Percentiles rank a stretch among this genome's conserved stretches.
phyloP scores from a whole-genome alignment of 768 basidiomycete genomes.

The Macrolepiota dolichaula region DNA sequence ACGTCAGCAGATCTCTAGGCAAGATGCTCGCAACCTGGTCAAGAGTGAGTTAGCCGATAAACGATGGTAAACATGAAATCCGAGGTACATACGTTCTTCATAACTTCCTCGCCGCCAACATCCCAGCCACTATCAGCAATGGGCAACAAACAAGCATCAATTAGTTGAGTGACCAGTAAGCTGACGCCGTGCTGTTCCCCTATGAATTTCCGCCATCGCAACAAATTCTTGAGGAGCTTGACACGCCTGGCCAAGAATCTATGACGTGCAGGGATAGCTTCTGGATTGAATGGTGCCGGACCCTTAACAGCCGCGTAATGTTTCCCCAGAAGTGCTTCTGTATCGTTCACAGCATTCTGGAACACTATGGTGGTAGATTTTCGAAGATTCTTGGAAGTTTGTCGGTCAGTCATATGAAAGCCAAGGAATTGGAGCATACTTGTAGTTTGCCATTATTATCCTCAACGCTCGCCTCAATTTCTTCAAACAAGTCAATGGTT shows the following conservation, averaged over 20 bases:
- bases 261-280: slow-evolving; percentile 64
- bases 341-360: slow-evolving; percentile 49
- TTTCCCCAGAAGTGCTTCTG: slow-evolving; percentile 45
- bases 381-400: slow-evolving; percentile 46
- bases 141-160: slow-evolving; percentile 57
- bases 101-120: slow-evolving; percentile 71
- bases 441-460: slow-evolving; percentile 59
- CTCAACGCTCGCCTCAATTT: slow-evolving; percentile 75
- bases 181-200: slow-evolving; percentile 59
- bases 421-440: slow-evolving; percentile 31
- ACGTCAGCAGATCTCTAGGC: slow-evolving; percentile 30
- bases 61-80: slow-evolving; percentile 15
- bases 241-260: slow-evolving; percentile 63
- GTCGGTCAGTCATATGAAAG: not conserved
- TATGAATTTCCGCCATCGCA: slow-evolving; percentile 74
- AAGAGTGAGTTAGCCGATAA: slow-evolving; percentile 7
- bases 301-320: slow-evolving; percentile 36
- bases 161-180: slow-evolving; percentile 49
- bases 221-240: slow-evolving; percentile 72
- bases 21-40: slow-evolving; percentile 33
- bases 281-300: slow-evolving; percentile 65
- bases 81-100: slow-evolving; percentile 48
- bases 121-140: slow-evolving; percentile 82
- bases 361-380: slow-evolving; percentile 53
- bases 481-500: slow-evolving; percentile 73